Evolutionary conservation across 108 stramenopile species (phyloP), one percentile per base, ranked within the genome.

Genomic region (Stephanodiscus minutulus): DNA sequence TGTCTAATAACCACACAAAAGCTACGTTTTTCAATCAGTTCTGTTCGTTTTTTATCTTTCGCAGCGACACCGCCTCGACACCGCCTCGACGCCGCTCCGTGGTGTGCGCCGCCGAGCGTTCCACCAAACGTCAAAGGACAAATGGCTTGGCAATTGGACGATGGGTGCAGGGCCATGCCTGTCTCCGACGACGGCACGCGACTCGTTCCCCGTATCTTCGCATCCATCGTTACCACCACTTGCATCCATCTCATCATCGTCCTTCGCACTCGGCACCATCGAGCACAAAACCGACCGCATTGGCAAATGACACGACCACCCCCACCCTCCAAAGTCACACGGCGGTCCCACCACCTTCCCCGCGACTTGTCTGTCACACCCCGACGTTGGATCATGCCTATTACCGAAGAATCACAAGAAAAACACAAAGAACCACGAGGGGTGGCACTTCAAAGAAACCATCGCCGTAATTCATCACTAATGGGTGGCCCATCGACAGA

Each of bases 291-390:
- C 25, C 33, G 83, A 55, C 29, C 79, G 79, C 21, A 85, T 50
- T 6, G 69, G 82, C 27, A 70, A 47, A 81, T 94, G 88, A 54
- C 77, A 64, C 0, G 88, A 68, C 12, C 52, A 69, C 12, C 90
- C 88, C 11, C 87, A 81, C 72, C 86, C 74, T 10, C 74, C 92
- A 10, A 87, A 81, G 73, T 91, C 88, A 31, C 90, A 90, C 11
- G 90, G 92, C 35, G 92, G 88, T 7, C 87, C 87, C 0, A 90
- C 88, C 53, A 90, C 56, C 73, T 94, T 87, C 25, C 81, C 65
- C 24, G 75, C 66, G 17, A 64, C 35, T 64, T 82, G 58, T 18
- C 64, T 73, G 72, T 94, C 89, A 37, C 81, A 52, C 0, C 90
- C 92, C 39, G 64, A 67, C 25, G 86, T 89, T 11, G 88, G 92